A percentile compares a stretch with the other conserved stretches of the same genome.
phyloP scores from a whole-genome alignment of 2,329 filamentous ascomycete genomes.

The Trichophyton simii region DNA sequence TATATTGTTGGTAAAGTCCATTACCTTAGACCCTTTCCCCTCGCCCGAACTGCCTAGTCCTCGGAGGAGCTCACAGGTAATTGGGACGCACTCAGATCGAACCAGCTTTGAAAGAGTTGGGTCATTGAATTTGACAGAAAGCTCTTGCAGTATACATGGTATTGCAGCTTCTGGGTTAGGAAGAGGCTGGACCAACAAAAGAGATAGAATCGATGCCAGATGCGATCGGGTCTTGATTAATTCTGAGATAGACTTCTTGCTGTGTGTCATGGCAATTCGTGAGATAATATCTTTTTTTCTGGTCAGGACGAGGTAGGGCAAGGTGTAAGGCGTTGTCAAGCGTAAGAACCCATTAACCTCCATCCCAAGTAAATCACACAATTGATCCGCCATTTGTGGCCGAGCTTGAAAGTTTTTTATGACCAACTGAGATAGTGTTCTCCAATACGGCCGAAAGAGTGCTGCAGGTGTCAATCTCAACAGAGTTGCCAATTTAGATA shows the following conservation, averaged over 20 bases:
- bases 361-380: conserved; percentile 70
- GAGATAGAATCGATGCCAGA: conserved; percentile 46
- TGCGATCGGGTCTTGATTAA: conserved; percentile 48
- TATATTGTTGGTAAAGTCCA: conserved; percentile 16
- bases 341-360: conserved; percentile 62
- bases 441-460: conserved; percentile 80
- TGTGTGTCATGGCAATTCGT: conserved; percentile 61
- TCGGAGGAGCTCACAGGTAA: conserved; percentile 72
- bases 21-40: conserved; percentile 43
- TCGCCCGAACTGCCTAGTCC: conserved; percentile 55
- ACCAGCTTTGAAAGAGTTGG: conserved; percentile 57
- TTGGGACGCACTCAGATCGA: conserved; percentile 59
- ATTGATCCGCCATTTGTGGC: conserved; percentile 67
- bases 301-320: conserved; percentile 75
- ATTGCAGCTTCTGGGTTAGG: conserved; percentile 54
- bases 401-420: conserved; percentile 68
- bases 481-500: conserved; percentile 58
- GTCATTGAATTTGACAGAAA: conserved; percentile 58
- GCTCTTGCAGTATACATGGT: conserved; percentile 54
- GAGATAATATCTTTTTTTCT: conserved; percentile 66
- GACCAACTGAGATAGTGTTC: conserved; percentile 65
- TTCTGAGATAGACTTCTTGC: conserved; percentile 44
- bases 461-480: conserved; percentile 48
- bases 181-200: conserved; percentile 48
- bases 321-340: conserved; percentile 55